phyloP scores from a whole-genome alignment of 2,329 filamentous ascomycete genomes.

The Domatiomyces catenatus region DNA sequence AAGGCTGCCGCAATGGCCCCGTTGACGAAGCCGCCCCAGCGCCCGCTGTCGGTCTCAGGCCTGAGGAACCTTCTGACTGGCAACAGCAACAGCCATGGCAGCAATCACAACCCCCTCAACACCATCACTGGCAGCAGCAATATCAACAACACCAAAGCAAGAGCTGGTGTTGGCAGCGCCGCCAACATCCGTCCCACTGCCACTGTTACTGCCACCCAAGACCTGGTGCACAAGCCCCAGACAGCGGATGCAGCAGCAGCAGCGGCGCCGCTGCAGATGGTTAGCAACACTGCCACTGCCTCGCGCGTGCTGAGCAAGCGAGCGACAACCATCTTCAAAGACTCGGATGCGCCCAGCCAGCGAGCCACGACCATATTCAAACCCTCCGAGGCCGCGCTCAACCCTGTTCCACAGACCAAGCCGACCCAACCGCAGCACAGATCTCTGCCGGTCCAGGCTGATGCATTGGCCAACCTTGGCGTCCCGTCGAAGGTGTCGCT shows the following conservation, averaged over 20 bases:
- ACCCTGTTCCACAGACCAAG: conserved; percentile 19
- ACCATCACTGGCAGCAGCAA: neutral
- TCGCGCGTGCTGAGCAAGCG: conserved; percentile 36
- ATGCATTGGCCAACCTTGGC: neutral
- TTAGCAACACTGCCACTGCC: conserved; percentile 18
- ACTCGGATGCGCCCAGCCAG: conserved; percentile 35
- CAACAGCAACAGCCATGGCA: conserved; percentile 4
- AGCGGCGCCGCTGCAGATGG: conserved; percentile 2
- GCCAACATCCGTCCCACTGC: conserved; percentile 2
- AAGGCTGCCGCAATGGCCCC: conserved; percentile 26
- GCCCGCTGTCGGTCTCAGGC: conserved; percentile 32
- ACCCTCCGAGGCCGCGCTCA: conserved; percentile 32
- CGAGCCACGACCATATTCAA: conserved; percentile 41
- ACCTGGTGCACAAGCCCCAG: conserved; percentile 20
- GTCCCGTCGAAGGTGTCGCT: conserved; percentile 17
- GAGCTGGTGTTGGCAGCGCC: conserved; percentile 1
- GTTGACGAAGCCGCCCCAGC: conserved; percentile 46
- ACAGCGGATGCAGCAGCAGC: conserved; percentile 15
- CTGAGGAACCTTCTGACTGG: conserved; percentile 26
- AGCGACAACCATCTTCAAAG: conserved; percentile 40
- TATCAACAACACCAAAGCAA: conserved; percentile 19
- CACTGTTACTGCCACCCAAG: neutral
- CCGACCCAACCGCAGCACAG: neutral
- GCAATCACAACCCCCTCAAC: neutral
- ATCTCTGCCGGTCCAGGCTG: conserved; percentile 1